A percentile compares a stretch with the other conserved stretches of the same genome.
phyloP scores from a whole-genome alignment of 352 stramenopile genomes.

The Plasmopara halstedii region DNA sequence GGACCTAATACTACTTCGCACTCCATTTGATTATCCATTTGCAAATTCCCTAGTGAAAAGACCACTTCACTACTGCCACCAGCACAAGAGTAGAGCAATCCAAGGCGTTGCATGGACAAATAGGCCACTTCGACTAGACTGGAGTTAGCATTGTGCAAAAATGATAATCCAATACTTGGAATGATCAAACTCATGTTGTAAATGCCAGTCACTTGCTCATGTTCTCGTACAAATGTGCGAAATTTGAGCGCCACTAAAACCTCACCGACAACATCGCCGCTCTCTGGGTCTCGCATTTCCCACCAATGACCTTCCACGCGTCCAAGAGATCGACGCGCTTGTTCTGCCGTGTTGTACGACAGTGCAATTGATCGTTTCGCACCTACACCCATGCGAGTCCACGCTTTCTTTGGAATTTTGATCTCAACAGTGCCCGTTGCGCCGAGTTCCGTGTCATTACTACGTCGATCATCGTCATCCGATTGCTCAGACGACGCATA shows the following conservation, averaged over 20 bases:
- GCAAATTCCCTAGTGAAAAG: conserved; percentile 75
- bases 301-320: conserved; percentile 77
- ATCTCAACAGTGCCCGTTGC: conserved; percentile 65
- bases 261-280: conserved; percentile 64
- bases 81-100: conserved; percentile 67
- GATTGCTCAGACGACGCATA: conserved; percentile 58
- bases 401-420: conserved; percentile 78
- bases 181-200: conserved; percentile 75
- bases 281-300: conserved; percentile 73
- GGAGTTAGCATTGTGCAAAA: conserved; percentile 79
- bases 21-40: conserved; percentile 90
- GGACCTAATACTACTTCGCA: conserved; percentile 73
- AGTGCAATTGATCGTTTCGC: conserved; percentile 65
- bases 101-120: conserved; percentile 70
- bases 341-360: conserved; percentile 70
- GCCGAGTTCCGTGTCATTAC: conserved; percentile 22
- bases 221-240: conserved; percentile 47
- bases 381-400: conserved; percentile 58
- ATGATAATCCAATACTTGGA: conserved; percentile 74
- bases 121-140: conserved; percentile 85
- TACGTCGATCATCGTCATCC: conserved; percentile 26
- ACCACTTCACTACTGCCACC: conserved; percentile 76
- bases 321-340: conserved; percentile 60
- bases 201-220: conserved; percentile 45
- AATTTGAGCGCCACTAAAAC: conserved; percentile 82